Evolutionary conservation across 2,329 filamentous ascomycete species (phyloP).

Genomic region (Trichoderma harzianum): DNA sequence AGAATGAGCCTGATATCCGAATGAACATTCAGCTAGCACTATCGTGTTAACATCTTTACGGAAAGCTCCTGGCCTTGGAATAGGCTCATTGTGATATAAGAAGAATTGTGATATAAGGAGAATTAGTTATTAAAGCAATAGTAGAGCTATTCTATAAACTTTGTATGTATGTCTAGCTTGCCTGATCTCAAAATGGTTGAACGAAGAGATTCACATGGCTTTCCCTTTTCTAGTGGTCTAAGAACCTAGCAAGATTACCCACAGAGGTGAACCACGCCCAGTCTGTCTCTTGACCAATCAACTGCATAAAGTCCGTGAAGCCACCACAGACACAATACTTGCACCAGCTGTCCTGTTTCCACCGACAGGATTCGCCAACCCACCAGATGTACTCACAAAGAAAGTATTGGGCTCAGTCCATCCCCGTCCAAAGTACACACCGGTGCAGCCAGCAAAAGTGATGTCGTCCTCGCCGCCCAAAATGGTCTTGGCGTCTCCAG

Average conservation of each 20-base stretch:
- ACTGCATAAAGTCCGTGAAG: neutral
- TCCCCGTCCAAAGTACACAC: neutral
- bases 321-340: neutral
- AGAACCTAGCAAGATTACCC: too few species aligned
- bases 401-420: neutral
- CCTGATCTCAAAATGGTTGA: too few species aligned
- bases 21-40: too few species aligned
- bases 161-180: neutral
- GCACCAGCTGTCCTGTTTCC: neutral
- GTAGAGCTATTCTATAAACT: neutral
- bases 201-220: too few species aligned
- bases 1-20: too few species aligned
- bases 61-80: too few species aligned
- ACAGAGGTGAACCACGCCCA: neutral
- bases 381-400: neutral
- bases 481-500: neutral
- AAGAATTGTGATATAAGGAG: too few species aligned
- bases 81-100: too few species aligned
- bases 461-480: neutral
- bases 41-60: too few species aligned
- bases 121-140: neutral
- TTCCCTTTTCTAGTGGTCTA: too few species aligned
- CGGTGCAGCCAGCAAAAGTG: neutral
- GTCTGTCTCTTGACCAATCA: neutral
- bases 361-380: neutral